Percentiles rank a stretch among this genome's conserved stretches.
Conservation (phyloP, 495 filamentous ascomycete species). For the Penicillium silybi region DNA sequence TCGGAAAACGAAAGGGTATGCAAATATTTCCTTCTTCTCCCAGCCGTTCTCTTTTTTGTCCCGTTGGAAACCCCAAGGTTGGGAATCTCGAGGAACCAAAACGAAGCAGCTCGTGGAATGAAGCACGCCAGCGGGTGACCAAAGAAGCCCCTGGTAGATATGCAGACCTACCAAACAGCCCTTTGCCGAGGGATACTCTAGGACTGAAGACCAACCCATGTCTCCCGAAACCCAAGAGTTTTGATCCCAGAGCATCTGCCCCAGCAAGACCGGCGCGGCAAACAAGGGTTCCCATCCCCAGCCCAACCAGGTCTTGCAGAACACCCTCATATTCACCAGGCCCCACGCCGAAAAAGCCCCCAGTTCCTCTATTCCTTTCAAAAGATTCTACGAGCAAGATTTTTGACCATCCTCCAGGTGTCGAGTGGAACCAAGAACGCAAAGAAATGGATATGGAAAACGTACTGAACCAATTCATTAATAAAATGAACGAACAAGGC, state of each 20-base stretch:
- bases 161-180: not conserved
- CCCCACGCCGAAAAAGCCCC: conserved; percentile 23
- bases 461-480: conserved; percentile 55
- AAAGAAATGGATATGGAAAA: conserved; percentile 63
- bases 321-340: conserved; percentile 3
- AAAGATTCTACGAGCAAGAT: conserved; percentile 64
- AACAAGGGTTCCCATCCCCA: conserved; percentile 1
- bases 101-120: not conserved
- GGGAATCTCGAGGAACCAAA: conserved; percentile 5
- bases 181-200: not conserved
- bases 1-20: conserved; percentile 71
- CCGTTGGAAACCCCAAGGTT: conserved; percentile 20
- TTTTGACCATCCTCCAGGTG: conserved; percentile 38
- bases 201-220: not conserved
- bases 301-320: conserved; percentile 4
- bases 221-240: not conserved
- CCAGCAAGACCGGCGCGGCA: not conserved
- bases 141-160: not conserved
- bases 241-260: not conserved
- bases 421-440: conserved; percentile 70
- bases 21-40: conserved; percentile 28
- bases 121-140: not conserved
- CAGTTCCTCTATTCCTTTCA: conserved; percentile 52
- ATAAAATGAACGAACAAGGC: conserved; percentile 57
- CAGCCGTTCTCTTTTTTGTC: conserved; percentile 18